Base-by-base conservation (phyloP, 108 stramenopile species). In the Conticribra guillardii region DNA sequence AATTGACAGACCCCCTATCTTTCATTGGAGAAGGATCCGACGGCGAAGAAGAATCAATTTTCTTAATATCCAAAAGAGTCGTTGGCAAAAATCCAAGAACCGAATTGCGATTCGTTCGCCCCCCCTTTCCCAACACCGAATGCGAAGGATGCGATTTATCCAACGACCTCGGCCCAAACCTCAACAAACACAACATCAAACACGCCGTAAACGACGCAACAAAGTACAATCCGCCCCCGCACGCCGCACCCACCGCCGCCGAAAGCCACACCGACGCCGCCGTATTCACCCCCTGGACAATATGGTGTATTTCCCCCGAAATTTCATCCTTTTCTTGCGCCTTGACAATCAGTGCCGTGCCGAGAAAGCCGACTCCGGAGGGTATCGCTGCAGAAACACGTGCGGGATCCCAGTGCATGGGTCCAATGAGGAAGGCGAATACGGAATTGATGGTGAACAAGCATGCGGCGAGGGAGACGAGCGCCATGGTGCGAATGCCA, bases 401-500 rank as follows among this genome's bases (percentile, higher is more conserved):
- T 48, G 69, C 69, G 54, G 49, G 68, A 53, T 71, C 95, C 85
- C 94, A 95, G n/a, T 37, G 53, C 87, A 90, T 90, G 0, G 91
- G 94, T 22, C 94, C 91, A 61, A 82, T 71, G 19, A 83, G 53
- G 68, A 97, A 94, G 24, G 88, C 94, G 75, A 87, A 89, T 7
- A 86, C 57, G 17, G 78, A 82, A 51, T 85, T 84, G 28, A 96
- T 87, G 7, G 93, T 95, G 67, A 98, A 98, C 22, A 96, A 62
- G 57, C 93, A 94, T 0, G 87, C 70, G 18, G 93, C 96, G 7
- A 98, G 67, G 0, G 89, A 83, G 29, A 98, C 96, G 18, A 94
- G 49, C 8, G 76, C 56, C 95, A 96, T 98, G 64, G 96, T 96
- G 19, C 96, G 86, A 11, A 96, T 92, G 0, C 97, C 97, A 8